phyloP scores from a whole-genome alignment of 345 rosid genomes.

The Sonneratia alba region DNA sequence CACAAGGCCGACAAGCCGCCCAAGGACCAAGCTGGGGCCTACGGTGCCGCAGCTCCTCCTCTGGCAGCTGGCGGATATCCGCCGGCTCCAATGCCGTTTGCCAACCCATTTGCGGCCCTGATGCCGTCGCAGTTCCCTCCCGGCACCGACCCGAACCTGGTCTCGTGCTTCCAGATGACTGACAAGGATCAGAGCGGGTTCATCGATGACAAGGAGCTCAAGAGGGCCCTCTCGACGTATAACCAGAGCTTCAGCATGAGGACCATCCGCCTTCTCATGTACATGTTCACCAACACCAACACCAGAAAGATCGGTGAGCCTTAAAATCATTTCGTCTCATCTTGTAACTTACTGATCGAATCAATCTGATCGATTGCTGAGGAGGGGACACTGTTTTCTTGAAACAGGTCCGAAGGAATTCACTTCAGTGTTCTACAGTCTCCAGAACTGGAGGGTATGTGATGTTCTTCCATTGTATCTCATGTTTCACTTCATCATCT shows the following conservation, averaged over 20 bases:
- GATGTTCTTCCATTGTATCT: background rate
- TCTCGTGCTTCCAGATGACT: constrained; percentile 72
- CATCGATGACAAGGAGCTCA: constrained; percentile 83
- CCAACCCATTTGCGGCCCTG: constrained; percentile 60
- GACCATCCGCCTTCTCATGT: constrained; percentile 84
- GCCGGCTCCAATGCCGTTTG: constrained; percentile 26
- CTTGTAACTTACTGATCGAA: background rate
- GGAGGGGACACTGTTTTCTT: too few species aligned
- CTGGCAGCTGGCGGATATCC: constrained; percentile 11
- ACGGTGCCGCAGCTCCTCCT: constrained; percentile 9
- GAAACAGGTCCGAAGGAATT: constrained; percentile 79
- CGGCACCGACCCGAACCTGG: constrained; percentile 73
- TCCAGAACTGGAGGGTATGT: constrained; percentile 91
- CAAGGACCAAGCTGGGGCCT: constrained; percentile 44
- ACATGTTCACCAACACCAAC: constrained; percentile 67
- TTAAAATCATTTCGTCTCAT: background rate
- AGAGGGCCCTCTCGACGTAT: constrained; percentile 71
- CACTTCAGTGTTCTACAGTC: constrained; percentile 71
- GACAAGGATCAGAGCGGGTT: constrained; percentile 85
- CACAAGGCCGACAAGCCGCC: constrained; percentile 47
- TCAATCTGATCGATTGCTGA: too few species aligned
- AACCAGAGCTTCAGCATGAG: constrained; percentile 81
- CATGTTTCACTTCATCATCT: background rate
- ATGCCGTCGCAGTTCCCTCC: constrained; percentile 77
- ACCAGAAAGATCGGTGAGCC: constrained; percentile 61